Base-by-base conservation (phyloP, 805 yeast species). In the Lipomyces starkeyi region DNA sequence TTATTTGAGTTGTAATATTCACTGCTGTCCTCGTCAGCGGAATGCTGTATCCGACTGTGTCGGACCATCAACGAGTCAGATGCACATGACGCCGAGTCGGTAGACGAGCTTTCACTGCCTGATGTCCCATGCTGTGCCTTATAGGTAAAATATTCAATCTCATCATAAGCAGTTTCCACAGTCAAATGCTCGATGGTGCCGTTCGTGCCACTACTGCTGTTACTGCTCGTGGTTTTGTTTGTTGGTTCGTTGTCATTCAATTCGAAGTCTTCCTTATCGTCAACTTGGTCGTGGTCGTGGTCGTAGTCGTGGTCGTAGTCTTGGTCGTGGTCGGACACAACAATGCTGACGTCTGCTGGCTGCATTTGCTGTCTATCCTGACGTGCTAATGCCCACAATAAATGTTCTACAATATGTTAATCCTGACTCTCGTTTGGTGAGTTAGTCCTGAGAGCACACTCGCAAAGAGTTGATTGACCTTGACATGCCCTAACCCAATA, bases 271-370 rank as follows among this genome's bases (percentile, higher is more conserved):
- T 43, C 20, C 20, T n/a, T 43, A 25, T 43, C 49, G 49, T 8
- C 5, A 35, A 7, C 40, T 14, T 40, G 7, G 54, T 58, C 35
- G 25, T 34, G 2, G 37, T 27, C 29, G 29, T 27, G 29, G 29
- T 27, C 29, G 29, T 27, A 27, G 29, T 2, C 4, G 3, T 27
- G 29, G 29, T 27, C 29, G 29, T 27, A 27, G 29, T 27, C 29
- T 2, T 27, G 29, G 29, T 27, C 29, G 29, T 61, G 59, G 47
- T 61, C 65, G 2, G 65, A 63, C 8, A 63, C 58, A 13, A 63
- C 43, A n/a, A 63, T 63, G 59, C 62, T 63, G 43, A 59, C 66
- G 29, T 32, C 47, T 47, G 7, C 61, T 13, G 35, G 9, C 47
- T 43, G 49, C 49, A 43, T 43, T 43, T 43, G 20, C 20, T 43